Evolutionary conservation across 371 early-diverging fungal species (phyloP).

Genomic region (Lichtheimia corymbifera): DNA sequence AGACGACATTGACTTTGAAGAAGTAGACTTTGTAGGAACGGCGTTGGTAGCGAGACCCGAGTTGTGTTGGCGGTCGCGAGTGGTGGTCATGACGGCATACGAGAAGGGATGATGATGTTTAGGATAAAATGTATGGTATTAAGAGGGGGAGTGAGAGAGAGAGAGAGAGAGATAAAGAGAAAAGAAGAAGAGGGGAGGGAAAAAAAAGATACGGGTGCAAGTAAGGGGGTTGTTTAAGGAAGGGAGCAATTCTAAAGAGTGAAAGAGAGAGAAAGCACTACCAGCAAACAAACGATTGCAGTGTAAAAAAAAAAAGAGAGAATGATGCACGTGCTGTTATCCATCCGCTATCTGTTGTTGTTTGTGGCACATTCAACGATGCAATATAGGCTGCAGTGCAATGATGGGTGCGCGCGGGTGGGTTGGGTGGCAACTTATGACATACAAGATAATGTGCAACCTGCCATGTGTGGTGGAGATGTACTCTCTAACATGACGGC

Average conservation of each 20-base stretch:
- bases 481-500: too few relatives aligned
- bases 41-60: not conserved
- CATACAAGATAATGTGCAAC: too few relatives aligned
- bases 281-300: not conserved
- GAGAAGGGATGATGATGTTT: not conserved
- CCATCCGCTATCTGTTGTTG: too few relatives aligned
- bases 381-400: too few relatives aligned
- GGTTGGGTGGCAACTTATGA: too few relatives aligned
- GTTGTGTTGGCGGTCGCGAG: constrained; percentile 10
- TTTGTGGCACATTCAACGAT: too few relatives aligned
- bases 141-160: not conserved
- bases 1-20: constrained; percentile 7
- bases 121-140: not conserved
- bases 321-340: too few relatives aligned
- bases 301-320: too few relatives aligned
- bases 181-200: not conserved
- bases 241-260: not conserved
- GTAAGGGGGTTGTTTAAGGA: constrained; percentile 1
- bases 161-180: not conserved
- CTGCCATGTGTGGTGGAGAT: too few relatives aligned
- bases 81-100: constrained; percentile 12
- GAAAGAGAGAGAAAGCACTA: not conserved
- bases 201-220: not conserved
- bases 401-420: too few relatives aligned
- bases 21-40: not conserved